Evolutionary conservation across 2,329 filamentous ascomycete genomes (phyloP).

Genomic region (Geosmithia flava): DNA sequence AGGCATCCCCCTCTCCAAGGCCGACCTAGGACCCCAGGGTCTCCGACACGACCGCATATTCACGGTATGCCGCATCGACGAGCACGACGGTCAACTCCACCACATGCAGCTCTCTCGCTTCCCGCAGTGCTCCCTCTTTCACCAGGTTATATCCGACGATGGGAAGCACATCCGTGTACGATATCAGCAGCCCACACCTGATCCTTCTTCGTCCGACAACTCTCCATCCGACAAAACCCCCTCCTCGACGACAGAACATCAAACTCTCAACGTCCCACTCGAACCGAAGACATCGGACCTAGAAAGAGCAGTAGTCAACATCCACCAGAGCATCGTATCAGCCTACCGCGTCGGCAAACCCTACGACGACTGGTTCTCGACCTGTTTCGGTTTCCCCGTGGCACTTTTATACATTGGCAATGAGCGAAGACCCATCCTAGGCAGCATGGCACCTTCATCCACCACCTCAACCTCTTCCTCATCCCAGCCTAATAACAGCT

Average conservation of each 20-base stretch:
- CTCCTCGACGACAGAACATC: too few species aligned
- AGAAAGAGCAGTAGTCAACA: slow-evolving; percentile 34
- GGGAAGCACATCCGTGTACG: too few species aligned
- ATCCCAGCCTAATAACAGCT: slow-evolving; percentile 8
- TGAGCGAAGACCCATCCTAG: slow-evolving; percentile 47
- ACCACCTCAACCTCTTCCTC: slow-evolving; percentile 36
- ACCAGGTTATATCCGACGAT: slow-evolving; percentile 33
- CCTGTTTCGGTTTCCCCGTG: slow-evolving; percentile 49
- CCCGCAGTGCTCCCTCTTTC: slow-evolving; percentile 52
- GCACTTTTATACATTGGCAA: slow-evolving; percentile 54
- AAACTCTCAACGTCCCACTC: slow-evolving; percentile 44
- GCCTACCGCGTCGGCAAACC: slow-evolving; percentile 50
- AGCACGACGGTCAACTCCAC: slow-evolving; percentile 25
- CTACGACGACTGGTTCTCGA: slow-evolving; percentile 55
- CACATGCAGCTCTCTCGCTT: slow-evolving; percentile 49
- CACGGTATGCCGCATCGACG: slow-evolving; percentile 49
- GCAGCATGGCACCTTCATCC: too few species aligned
- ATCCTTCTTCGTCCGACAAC: slow-evolving; percentile 5
- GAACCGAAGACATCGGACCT: slow-evolving; percentile 34
- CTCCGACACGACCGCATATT: slow-evolving; percentile 56
- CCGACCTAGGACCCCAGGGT: slow-evolving; percentile 47
- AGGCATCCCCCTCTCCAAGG: slow-evolving; percentile 38
- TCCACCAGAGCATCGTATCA: slow-evolving; percentile 45
- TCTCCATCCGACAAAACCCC: too few species aligned
- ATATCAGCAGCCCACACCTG: too few species aligned